Evolutionary conservation across 352 stramenopile genomes (phyloP), one percentile per base, ranked within the genome.

Genomic region (Pythium aphanidermatum): DNA sequence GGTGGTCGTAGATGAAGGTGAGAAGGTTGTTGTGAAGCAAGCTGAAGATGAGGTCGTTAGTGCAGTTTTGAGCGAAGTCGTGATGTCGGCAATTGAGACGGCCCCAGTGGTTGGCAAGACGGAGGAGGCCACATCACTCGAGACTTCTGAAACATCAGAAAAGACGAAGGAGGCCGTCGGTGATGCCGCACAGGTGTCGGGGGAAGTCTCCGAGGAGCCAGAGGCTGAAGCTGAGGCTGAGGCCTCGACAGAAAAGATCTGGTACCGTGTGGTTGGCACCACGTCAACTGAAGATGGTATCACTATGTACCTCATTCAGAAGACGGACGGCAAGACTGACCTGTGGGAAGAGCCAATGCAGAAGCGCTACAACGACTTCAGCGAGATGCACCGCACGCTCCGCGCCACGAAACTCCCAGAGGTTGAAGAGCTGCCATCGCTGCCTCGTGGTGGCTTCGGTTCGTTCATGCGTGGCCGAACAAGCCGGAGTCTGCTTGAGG

Each of bases 241-340:
- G 35, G 28, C 36, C 25, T 51, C 50, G 2, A 12, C 27, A 0
- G 19, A 16, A 4, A 12, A 21, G 0, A 3, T 34, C 19, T 38
- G 50, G 34, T 82, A 74, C 50, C 61, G 66, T 19, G 71, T 82
- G 24, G 31, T 66, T 5, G 63, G 67, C 36, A 64, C 74, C 35
- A 64, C 49, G 39, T 74, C 70, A n/a, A 59, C 41, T 24, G 59
- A 48, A 23, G 67, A 73, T 21, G 65, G 61, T 32, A 60, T 79
- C n/a, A 53, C 65, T 23, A 74, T 72, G 67, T 82, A 82, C 57
- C 62, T 73, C 50, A 74, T 82, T 30, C 65, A 82, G 24, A 36
- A 63, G 48, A 53, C 20, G 14, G 55, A 58, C 31, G 43, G 49
- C 37, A 53, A 58, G 42, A 48, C 32, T 12, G 38, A 51, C 24